phyloP scores from a whole-genome alignment of 352 stramenopile genomes.

The Globisporangium yorkense region DNA sequence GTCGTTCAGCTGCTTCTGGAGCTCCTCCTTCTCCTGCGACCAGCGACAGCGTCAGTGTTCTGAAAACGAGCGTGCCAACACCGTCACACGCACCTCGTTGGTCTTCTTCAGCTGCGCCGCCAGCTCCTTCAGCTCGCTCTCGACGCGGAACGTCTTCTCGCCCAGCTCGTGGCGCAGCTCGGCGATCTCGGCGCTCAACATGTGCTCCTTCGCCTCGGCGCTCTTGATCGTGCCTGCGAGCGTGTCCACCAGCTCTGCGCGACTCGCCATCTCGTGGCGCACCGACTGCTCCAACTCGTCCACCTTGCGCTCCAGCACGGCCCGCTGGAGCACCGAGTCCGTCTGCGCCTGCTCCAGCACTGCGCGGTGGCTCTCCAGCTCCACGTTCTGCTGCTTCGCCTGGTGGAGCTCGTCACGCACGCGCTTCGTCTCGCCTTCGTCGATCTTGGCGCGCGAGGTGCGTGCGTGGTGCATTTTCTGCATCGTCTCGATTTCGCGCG shows the following conservation, averaged over 20 bases:
- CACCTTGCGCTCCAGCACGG: slow-evolving; percentile 36
- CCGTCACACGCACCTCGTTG: slow-evolving; percentile 36
- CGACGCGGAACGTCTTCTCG: slow-evolving; percentile 59
- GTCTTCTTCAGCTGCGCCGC: slow-evolving; percentile 51
- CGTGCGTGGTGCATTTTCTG: slow-evolving; percentile 63
- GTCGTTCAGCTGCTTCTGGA: slow-evolving; percentile 74
- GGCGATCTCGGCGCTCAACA: slow-evolving; percentile 30
- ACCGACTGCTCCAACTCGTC: slow-evolving; percentile 46
- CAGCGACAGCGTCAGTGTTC: background rate
- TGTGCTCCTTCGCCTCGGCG: slow-evolving; percentile 44
- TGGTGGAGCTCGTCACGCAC: slow-evolving; percentile 37
- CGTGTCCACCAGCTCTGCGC: slow-evolving; percentile 73
- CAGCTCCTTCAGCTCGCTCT: slow-evolving; percentile 54
- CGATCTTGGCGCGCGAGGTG: slow-evolving; percentile 52
- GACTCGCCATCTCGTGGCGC: slow-evolving; percentile 51
- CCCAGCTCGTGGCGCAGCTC: slow-evolving; percentile 49
- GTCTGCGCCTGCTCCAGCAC: slow-evolving; percentile 42
- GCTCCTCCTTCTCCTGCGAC: slow-evolving; percentile 65
- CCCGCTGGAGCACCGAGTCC: slow-evolving; percentile 25
- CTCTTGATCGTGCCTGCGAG: slow-evolving; percentile 54
- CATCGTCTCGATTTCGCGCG: slow-evolving; percentile 58
- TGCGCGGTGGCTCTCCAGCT: slow-evolving; percentile 37
- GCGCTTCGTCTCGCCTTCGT: slow-evolving; percentile 49
- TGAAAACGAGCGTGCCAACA: background rate
- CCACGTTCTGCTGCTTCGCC: slow-evolving; percentile 26